Evolutionary conservation across 106 monocot genomes (phyloP).

Genomic region (Triglochin maritima): DNA sequence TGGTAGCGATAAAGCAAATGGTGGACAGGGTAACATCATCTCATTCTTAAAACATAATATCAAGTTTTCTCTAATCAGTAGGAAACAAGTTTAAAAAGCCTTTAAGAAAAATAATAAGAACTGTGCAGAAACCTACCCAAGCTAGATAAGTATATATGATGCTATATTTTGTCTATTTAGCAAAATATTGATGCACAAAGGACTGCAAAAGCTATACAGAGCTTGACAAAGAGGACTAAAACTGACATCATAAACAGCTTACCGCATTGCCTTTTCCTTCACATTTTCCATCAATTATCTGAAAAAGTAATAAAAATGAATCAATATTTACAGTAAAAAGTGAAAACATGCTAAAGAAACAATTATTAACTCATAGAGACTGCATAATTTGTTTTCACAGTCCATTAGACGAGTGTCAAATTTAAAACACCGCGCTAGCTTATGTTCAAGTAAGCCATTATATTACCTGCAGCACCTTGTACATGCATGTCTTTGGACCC

Average conservation of each 20-base stretch:
- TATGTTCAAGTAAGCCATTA: not conserved
- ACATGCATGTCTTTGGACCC: conserved; percentile 73
- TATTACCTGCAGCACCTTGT: conserved; percentile 81
- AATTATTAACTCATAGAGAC: not conserved
- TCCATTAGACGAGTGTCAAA: not conserved
- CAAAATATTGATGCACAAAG: too few relatives aligned
- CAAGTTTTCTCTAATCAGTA: too few relatives aligned
- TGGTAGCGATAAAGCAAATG: too few relatives aligned
- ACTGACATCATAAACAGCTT: not conserved
- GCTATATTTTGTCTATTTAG: too few relatives aligned
- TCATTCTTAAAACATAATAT: too few relatives aligned
- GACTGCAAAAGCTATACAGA: too few relatives aligned
- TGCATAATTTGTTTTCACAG: not conserved
- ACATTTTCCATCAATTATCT: conserved; percentile 77
- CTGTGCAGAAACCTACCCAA: too few relatives aligned
- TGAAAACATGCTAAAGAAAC: not conserved
- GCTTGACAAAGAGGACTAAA: too few relatives aligned
- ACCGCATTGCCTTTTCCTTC: conserved; percentile 38
- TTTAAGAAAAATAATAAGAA: too few relatives aligned
- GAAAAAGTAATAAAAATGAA: conserved; percentile 3
- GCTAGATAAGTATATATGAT: too few relatives aligned
- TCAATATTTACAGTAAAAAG: not conserved
- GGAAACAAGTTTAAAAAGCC: too few relatives aligned
- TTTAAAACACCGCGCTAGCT: not conserved
- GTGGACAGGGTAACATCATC: too few relatives aligned